Evolutionary conservation across 108 stramenopile species (phyloP), one percentile per base, ranked within the genome.

Genomic region (Pseudonitzschia delicatissima): DNA sequence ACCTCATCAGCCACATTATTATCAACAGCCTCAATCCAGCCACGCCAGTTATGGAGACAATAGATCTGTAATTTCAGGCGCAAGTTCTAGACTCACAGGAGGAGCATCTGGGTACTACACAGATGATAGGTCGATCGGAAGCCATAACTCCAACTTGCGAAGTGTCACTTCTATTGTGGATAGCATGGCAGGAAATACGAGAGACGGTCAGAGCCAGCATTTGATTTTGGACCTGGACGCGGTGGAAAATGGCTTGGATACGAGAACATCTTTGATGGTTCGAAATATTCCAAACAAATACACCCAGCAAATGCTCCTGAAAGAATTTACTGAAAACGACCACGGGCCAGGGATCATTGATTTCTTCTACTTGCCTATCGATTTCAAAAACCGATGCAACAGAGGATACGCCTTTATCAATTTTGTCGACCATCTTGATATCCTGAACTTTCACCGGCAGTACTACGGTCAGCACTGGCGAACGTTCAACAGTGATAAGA

Each of bases 211-310:
- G 57, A 77, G 64, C 25, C 61, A 67, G 25, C 71, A 81, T 47
- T 55, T 81, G 36, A 64, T 63, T 32, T 29, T 97, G 59, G 77
- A 88, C 53, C 79, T 96, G 13, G 79, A 88, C 8, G 52, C 79
- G 51, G 91, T 96, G 6, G 74, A 83, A 47, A 73, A 62, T 63
- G 95, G 94, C 20, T 76, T 53, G 57, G 98, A 99, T 76, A 70
- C 76, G n/a, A 81, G 98, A 57, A 96, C 98, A 18, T 98, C 98
- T 13, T 77, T 99, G 49, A 99, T 99, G 98, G 93, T 99, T 29
- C 88, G 97, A 50, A 99, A 99, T 70, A 98, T 99, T 60, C 98
- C 98, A 26, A 99, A 99, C 90, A 99, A 99, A 77, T 99, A 99
- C 76, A 98, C 97, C 4, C 98, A 99, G 74, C 77, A 96, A 67